phyloP scores from a whole-genome alignment of 805 yeast genomes.

The Candida sphagnicola region DNA sequence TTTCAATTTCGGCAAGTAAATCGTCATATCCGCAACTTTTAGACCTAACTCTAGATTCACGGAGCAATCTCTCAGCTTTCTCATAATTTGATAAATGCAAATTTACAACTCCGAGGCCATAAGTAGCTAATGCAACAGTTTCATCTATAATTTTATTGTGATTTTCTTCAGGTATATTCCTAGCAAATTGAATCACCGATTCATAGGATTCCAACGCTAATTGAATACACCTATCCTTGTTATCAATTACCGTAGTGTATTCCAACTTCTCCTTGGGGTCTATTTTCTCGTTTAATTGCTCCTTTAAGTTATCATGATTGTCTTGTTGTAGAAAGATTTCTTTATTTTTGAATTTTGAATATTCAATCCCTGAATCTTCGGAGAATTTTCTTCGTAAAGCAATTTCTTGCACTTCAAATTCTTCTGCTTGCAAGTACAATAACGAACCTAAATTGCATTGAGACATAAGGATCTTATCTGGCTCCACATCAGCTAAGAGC shows the following conservation, averaged over 20 bases:
- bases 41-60: conserved; percentile 70
- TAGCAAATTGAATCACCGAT: conserved; percentile 31
- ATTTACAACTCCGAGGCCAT: conserved; percentile 78
- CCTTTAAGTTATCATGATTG: conserved; percentile 1
- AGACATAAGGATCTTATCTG: conserved; percentile 59
- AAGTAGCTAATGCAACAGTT: conserved; percentile 74
- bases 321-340: conserved; percentile 6
- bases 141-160: conserved; percentile 42
- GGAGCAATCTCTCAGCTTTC: conserved; percentile 56
- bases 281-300: conserved; percentile 3
- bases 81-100: conserved; percentile 55
- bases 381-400: conserved; percentile 20
- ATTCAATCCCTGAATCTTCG: conserved; percentile 21
- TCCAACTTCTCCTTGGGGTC: conserved; percentile 18
- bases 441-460: conserved; percentile 71
- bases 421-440: conserved; percentile 63
- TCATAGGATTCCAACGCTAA: conserved; percentile 32
- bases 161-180: conserved; percentile 24
- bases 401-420: conserved; percentile 48
- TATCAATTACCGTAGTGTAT: conserved; percentile 14
- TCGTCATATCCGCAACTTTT: conserved; percentile 61
- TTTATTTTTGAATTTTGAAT: conserved; percentile 12
- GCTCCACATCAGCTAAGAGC: conserved; percentile 66
- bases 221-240: conserved; percentile 22
- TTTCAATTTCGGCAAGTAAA: conserved; percentile 59